These are phyloP conservation scores for Penicillium argentinense DNA, from an alignment of 495 filamentous ascomycete genomes.

Conservation along the genomic window DNA sequence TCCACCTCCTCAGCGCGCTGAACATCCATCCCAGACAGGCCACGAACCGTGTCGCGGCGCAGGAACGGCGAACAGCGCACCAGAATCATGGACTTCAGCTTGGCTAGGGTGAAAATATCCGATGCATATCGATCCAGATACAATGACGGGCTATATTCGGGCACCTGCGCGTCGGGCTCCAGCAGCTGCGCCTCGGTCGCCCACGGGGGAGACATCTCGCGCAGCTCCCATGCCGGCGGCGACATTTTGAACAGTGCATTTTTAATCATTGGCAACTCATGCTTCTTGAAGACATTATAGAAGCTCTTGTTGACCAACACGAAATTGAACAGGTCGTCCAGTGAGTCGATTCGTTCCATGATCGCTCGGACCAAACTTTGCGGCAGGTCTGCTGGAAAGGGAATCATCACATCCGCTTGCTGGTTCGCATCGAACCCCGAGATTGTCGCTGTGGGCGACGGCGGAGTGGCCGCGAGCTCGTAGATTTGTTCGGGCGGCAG, in stretches of 20 bases:
- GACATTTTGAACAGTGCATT: slow-evolving; percentile 56
- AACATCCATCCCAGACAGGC: slow-evolving; percentile 52
- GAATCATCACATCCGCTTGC: slow-evolving; percentile 5
- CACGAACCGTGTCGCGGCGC: slow-evolving; percentile 56
- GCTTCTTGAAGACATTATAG: slow-evolving; percentile 59
- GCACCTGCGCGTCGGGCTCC: slow-evolving; percentile 48
- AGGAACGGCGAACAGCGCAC: slow-evolving; percentile 58
- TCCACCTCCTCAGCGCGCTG: slow-evolving; percentile 55
- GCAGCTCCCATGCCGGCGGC: slow-evolving; percentile 65
- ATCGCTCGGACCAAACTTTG: slow-evolving; percentile 52
- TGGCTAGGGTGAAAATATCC: slow-evolving; percentile 59
- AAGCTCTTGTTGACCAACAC: slow-evolving; percentile 58
- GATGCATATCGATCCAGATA: slow-evolving; percentile 58
- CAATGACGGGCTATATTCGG: slow-evolving; percentile 56
- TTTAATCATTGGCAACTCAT: slow-evolving; percentile 58
- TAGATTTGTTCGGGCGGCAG: slow-evolving; percentile 29
- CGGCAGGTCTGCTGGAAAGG: slow-evolving; percentile 43
- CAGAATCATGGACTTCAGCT: slow-evolving; percentile 60
- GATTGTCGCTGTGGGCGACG: slow-evolving; percentile 22
- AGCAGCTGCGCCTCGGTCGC: slow-evolving; percentile 41
- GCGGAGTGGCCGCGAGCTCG: slow-evolving; percentile 38
- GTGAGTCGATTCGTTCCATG: slow-evolving; percentile 47
- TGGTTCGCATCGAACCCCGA: not conserved
- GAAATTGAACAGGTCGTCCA: slow-evolving; percentile 59
- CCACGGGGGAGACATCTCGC: slow-evolving; percentile 61